A percentile compares a stretch with the other conserved stretches of the same genome.
phyloP scores from a whole-genome alignment of 176 grass and related monocot species.

The Cenchrus fungigraminus region DNA sequence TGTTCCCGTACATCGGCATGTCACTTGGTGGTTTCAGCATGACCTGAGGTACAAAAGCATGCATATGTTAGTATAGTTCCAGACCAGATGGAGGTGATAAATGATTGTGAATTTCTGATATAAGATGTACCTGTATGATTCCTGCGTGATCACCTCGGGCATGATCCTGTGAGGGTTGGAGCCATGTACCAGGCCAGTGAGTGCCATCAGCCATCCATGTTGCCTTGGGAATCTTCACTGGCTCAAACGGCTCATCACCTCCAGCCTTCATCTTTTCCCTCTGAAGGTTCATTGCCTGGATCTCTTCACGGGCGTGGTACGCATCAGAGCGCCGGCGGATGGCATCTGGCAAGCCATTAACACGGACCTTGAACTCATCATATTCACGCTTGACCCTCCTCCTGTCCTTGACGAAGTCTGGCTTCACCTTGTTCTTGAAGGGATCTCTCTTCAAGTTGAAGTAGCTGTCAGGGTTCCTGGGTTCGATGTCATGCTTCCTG shows the following conservation, averaged over 20 bases:
- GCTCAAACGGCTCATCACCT: constrained; percentile 73
- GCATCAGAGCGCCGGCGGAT: constrained; percentile 93
- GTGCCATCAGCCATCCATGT: constrained; percentile 99
- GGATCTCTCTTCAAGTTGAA: constrained; percentile 87
- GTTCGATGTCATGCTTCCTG: constrained; percentile 93
- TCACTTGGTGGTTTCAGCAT: constrained; percentile 94
- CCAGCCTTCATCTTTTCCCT: constrained; percentile 79
- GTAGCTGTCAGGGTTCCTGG: constrained; percentile 96
- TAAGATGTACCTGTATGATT: constrained; percentile 84
- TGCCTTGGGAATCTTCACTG: constrained; percentile 89
- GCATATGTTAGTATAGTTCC: constrained; percentile 20
- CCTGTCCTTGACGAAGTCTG: constrained; percentile 94
- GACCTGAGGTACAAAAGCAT: constrained; percentile 58
- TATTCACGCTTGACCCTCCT: constrained; percentile 92
- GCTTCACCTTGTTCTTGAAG: constrained; percentile 91
- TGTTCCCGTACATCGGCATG: constrained; percentile 60
- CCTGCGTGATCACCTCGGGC: constrained; percentile 77
- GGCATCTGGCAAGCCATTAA: constrained; percentile 89
- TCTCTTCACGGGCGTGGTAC: constrained; percentile 95
- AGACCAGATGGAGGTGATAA: constrained; percentile 18
- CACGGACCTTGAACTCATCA: constrained; percentile 94
- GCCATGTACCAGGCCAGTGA: constrained; percentile 98
- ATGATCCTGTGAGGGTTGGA: constrained; percentile 77
- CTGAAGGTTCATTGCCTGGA: constrained; percentile 89
- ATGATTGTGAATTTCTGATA: not conserved